Conservation (phyloP, 2,329 filamentous ascomycete genomes). For the Cladophialophora chaetospira region DNA sequence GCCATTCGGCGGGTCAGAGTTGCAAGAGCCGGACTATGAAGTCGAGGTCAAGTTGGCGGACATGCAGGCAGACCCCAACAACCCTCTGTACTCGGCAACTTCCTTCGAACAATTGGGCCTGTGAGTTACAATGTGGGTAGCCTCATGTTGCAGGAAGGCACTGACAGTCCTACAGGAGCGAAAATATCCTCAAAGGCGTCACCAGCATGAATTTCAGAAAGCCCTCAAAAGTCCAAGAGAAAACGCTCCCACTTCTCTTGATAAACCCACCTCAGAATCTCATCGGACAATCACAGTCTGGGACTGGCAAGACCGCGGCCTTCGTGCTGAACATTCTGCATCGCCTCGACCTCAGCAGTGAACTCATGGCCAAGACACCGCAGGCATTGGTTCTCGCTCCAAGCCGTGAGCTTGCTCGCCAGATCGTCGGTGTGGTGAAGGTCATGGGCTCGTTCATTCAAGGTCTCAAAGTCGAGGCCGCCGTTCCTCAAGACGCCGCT, state of each 20-base stretch:
- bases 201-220: slow-evolving; percentile 84
- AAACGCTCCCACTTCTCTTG: slow-evolving; percentile 85
- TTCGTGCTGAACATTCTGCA: slow-evolving; percentile 92
- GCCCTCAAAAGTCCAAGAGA: slow-evolving; percentile 97
- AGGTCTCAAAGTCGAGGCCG: slow-evolving; percentile 73
- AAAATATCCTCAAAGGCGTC: slow-evolving; percentile 71
- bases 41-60: slow-evolving; percentile 93
- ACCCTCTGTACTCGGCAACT: slow-evolving; percentile 81
- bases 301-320: slow-evolving; percentile 95
- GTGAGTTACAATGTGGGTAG: slow-evolving; percentile 54
- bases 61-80: slow-evolving; percentile 80
- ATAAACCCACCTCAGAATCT: slow-evolving; percentile 85
- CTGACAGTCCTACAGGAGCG: slow-evolving; percentile 23
- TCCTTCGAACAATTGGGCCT: slow-evolving; percentile 84
- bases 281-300: slow-evolving; percentile 98
- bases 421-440: slow-evolving; percentile 83
- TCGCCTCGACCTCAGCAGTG: slow-evolving; percentile 72
- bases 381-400: slow-evolving; percentile 90
- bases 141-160: background rate
- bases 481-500: slow-evolving; percentile 74
- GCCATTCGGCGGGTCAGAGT: slow-evolving; percentile 50
- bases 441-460: slow-evolving; percentile 83
- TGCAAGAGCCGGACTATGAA: slow-evolving; percentile 75
- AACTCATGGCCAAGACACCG: slow-evolving; percentile 59
- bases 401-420: slow-evolving; percentile 89